A percentile compares a stretch with the other conserved stretches of the same genome.
Evolutionary conservation across 1,139 yeast species (phyloP).

Genomic region (Arxiozyma slooffiae): DNA sequence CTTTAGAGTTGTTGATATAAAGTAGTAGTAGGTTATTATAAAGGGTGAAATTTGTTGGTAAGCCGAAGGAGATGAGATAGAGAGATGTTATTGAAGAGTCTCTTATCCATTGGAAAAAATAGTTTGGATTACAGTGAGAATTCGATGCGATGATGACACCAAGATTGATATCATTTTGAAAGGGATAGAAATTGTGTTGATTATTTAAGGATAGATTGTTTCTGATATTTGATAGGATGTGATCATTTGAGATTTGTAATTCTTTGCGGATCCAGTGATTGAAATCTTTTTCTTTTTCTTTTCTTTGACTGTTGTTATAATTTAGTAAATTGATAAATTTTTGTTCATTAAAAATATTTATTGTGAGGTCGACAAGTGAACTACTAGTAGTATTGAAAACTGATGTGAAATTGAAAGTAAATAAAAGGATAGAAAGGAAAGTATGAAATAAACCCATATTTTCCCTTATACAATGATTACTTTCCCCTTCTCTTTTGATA

Average conservation of each 20-base stretch:
- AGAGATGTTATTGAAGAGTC: slow-evolving; percentile 79
- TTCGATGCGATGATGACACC: slow-evolving; percentile 87
- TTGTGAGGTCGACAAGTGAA: background rate
- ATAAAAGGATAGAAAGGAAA: background rate
- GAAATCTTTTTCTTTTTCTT: slow-evolving; percentile 31
- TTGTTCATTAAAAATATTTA: background rate
- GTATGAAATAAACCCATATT: background rate
- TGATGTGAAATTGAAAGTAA: background rate
- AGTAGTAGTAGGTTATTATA: slow-evolving; percentile 24
- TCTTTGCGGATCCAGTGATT: slow-evolving; percentile 52
- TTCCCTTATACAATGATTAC: no score
- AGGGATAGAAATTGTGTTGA: background rate
- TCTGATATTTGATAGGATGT: slow-evolving; percentile 42
- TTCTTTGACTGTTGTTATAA: background rate
- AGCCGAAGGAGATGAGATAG: slow-evolving; percentile 31
- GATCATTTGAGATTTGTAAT: slow-evolving; percentile 40
- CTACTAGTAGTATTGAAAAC: background rate
- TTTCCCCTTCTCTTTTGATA: no score
- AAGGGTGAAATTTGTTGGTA: slow-evolving; percentile 6
- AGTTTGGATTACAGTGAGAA: slow-evolving; percentile 57
- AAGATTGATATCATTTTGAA: slow-evolving; percentile 32
- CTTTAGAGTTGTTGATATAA: slow-evolving; percentile 49
- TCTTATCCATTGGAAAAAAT: slow-evolving; percentile 83
- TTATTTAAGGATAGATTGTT: slow-evolving; percentile 14
- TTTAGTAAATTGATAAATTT: background rate